Evolutionary conservation across 805 yeast species (phyloP), one percentile per base, ranked within the genome.

Genomic region (Zygoascus biomembranicola): DNA sequence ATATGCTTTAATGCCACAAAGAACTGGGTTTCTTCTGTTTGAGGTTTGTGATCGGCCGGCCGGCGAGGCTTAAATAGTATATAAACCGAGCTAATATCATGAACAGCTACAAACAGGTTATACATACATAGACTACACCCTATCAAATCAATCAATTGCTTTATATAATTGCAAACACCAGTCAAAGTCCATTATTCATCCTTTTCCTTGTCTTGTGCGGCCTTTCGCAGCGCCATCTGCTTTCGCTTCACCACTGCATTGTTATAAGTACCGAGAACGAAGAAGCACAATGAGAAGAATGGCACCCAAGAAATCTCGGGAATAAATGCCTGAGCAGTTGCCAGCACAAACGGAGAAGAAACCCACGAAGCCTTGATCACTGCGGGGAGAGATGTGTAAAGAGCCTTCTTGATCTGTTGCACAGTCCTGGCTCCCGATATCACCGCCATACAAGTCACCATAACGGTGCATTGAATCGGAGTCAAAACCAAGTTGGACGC

Each of bases 221-320:
- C 52, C 26, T 42, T 49, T 14, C 18, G 28, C 19, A n/a, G 6
- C 44, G 18, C 20, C 9, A 19, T 13, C 52, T 41, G 45, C 56
- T 52, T 57, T 52, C 49, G 51, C 64, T 72, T 71, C 55, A 70
- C 69, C 20, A 59, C 54, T 35, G 63, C 59, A 56, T 71, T 71
- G 63, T 71, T 71, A 59, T 68, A 71, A 35, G 72, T 69, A 50
- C 69, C 64, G 32, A 71, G 59, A 44, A 71, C 47, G 60, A 71
- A 71, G 32, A 70, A 68, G 47, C 70, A 62, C 52, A 71, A 55
- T 32, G 69, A 61, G 61, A 71, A 71, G 61, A 66, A 64, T 6
- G 74, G 74, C 26, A 70, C 71, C 74, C 74, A 71, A 18, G 71
- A 68, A 20, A 61, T 55, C 57, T 66, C 67, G 32, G 74, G 74